Evolutionary conservation across 495 filamentous ascomycete species (phyloP), one percentile per base, ranked within the genome.

Genomic region (Xylaria telfairii): DNA sequence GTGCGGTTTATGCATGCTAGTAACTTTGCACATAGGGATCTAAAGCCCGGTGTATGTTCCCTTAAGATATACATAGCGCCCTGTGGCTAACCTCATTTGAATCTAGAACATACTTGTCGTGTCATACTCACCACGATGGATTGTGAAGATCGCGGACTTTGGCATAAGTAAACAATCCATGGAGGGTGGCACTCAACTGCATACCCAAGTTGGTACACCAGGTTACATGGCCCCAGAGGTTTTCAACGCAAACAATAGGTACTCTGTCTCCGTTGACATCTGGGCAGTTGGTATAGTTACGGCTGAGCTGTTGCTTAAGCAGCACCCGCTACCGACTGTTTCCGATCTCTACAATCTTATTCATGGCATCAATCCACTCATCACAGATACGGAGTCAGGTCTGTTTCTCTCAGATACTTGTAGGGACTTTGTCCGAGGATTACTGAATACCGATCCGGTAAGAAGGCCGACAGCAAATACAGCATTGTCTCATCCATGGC

Each of bases 131-230:
- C 76, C 72, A 10, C 65, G 70, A 3, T 86, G 83, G 74, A 81
- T 80, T 73, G 82, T 87, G 8, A 87, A 87, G 72, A 84, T 87
- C 53, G 82, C 82, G 13, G 86, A 87, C 75, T 87, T 88, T 65
- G 86, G 86, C 0, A 82, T 87, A 57, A 77, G 73, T 56, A 86
- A 85, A 69, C 76, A 79, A 9, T 63, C 37, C 3, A 64, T 77
- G 2, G 74, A 76, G 44, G 71, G 79, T 12, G 67, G 61, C 5
- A 80, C 73, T 8, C 65, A 49, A 1, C 63, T 77, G 2, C 69
- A 67, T 24, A 83, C 80, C 0, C 71, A 71, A 37, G 75, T 78
- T 19, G 77, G 78, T 4, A 83, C 78, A 7, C 39, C 69, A 19
- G 75, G 68, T 3, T 85, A 80, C 65, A 68, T 76, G 51, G 80